These are phyloP conservation scores for Neonectria magnoliae DNA, from an alignment of 2,329 filamentous ascomycete genomes.

Conservation along the genomic window DNA sequence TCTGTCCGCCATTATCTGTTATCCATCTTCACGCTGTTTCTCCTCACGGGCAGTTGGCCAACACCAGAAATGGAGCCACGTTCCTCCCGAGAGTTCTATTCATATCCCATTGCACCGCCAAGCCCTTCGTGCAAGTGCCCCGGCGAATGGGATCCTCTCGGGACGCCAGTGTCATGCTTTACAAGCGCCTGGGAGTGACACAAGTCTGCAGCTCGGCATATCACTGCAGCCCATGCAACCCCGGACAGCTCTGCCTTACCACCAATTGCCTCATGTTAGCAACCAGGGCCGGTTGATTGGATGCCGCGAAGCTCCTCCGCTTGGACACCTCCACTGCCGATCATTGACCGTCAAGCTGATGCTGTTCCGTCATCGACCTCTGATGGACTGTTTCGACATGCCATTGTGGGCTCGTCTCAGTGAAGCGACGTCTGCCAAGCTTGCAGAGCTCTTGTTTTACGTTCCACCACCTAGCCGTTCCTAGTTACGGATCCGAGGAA, in stretches of 20 bases:
- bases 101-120: constrained; percentile 8
- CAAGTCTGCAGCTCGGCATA: constrained; percentile 26
- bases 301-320: constrained; percentile 1
- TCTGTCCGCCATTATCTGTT: not conserved
- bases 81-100: not conserved
- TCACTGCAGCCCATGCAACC: constrained; percentile 18
- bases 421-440: constrained; percentile 8
- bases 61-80: not conserved
- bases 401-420: not conserved
- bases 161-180: constrained; percentile 4
- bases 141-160: constrained; percentile 9
- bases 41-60: not conserved
- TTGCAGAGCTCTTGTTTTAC: constrained; percentile 1
- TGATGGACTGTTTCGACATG: not conserved
- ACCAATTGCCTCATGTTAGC: constrained; percentile 26
- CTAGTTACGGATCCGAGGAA: constrained; percentile 6
- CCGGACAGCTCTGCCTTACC: constrained; percentile 1
- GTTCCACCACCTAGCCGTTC: constrained; percentile 23
- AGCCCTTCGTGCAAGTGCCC: constrained; percentile 8
- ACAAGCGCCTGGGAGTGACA: constrained; percentile 22
- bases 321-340: constrained; percentile 15
- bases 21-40: not conserved
- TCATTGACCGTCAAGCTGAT: constrained; percentile 16
- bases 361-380: constrained; percentile 1
- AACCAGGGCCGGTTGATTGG: constrained; percentile 34